phyloP scores from a whole-genome alignment of 345 rosid species.

The Psidium guajava region DNA sequence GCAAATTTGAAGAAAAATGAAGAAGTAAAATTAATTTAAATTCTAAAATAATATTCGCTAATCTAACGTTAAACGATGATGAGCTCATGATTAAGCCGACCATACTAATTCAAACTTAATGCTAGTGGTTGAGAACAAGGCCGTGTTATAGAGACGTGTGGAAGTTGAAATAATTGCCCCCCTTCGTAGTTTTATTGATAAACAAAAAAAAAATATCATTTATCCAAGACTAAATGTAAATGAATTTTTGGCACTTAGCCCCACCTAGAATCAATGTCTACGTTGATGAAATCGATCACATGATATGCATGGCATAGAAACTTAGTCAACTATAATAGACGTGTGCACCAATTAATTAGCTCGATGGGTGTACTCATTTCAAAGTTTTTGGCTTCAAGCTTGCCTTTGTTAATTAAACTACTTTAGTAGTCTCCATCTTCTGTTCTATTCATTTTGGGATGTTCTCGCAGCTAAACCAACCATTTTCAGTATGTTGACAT shows the following conservation, averaged over 20 bases:
- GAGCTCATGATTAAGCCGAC: background rate
- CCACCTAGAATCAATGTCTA: background rate
- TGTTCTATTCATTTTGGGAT: background rate
- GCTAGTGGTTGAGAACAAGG: background rate
- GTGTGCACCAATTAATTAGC: background rate
- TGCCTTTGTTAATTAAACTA: background rate
- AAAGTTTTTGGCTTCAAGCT: background rate
- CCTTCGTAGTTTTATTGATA: background rate
- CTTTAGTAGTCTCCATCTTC: background rate
- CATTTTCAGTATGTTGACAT: background rate
- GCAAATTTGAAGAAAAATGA: background rate
- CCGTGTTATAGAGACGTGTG: background rate
- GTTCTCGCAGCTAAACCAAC: background rate
- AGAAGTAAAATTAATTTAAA: background rate
- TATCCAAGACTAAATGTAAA: background rate
- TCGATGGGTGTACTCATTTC: background rate
- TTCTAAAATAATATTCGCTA: background rate
- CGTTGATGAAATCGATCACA: background rate
- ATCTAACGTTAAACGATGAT: background rate
- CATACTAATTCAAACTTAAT: background rate
- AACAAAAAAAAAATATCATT: background rate
- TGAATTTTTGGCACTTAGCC: background rate
- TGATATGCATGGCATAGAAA: background rate
- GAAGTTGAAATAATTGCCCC: background rate
- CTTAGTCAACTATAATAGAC: background rate